Conservation (phyloP, 345 rosid species). For the Syzygium grande region DNA sequence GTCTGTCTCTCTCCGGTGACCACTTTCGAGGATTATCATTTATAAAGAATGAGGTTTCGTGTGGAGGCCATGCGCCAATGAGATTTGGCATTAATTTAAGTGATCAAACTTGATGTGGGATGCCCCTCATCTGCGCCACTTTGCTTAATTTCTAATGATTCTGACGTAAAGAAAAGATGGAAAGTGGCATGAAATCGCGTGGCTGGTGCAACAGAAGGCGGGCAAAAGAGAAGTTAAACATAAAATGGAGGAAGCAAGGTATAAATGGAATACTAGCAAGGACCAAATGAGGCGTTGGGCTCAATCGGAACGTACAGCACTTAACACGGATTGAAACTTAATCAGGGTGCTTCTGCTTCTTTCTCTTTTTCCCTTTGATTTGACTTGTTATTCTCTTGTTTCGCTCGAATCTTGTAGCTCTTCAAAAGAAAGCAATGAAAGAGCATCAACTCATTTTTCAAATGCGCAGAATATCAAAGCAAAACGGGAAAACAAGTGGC, state of each 20-base stretch:
- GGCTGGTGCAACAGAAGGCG: not conserved
- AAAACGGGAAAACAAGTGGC: not conserved
- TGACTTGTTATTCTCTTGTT: not conserved
- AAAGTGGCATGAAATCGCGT: not conserved
- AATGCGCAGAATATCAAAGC: not conserved
- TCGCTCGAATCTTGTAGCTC: not conserved
- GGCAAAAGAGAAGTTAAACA: not conserved
- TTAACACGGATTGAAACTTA: not conserved
- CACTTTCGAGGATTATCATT: not conserved
- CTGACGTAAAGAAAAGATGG: not conserved
- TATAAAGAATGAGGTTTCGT: not conserved
- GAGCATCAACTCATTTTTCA: not conserved
- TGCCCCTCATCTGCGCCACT: not conserved
- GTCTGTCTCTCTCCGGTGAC: not conserved
- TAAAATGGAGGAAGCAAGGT: not conserved
- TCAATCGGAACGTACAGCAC: not conserved
- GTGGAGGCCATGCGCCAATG: not conserved
- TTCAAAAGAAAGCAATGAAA: not conserved
- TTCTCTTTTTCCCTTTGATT: not conserved
- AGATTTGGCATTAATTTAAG: not conserved
- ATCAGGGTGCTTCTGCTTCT: not conserved
- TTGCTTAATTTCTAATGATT: not conserved
- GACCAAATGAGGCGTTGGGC: not conserved
- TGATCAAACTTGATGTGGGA: not conserved
- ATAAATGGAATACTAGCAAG: not conserved